Base-by-base conservation (phyloP, 1,284 basidiomycete species). In the Singerocomus inundabilis region DNA sequence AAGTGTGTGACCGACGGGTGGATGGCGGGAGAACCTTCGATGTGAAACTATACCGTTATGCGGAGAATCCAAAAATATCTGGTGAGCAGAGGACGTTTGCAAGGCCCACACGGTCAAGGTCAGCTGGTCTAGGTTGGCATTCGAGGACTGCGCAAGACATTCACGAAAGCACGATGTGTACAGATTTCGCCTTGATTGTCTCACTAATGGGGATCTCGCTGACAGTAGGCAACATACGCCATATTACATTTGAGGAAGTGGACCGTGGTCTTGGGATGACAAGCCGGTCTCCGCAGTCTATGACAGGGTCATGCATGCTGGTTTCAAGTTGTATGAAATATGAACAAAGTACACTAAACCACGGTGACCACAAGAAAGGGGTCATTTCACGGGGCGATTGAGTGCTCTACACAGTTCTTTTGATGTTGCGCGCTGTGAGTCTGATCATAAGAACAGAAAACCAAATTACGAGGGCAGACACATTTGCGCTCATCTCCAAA, bases 391-490 rank as follows among this genome's bases (percentile, higher is more conserved):
- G 12, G 21, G 16, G 25, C 9, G 35, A 32, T 28, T 15, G 39
- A 42, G 44, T 53, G 39, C 33, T 26, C 25, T 40, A 38, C 45
- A 42, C 30, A 28, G 32, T 33, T 45, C 38, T 31, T 29, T 9
- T 29, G 6, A 38, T 41, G 53, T 50, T 51, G 46, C 38, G 46
- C 25, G 11, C 5, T 37, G 32, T 36, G 41, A 25, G 41, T 28
- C 30, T 15, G 50, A 49, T 49, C 59, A 48, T 38, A 60, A 51
- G 57, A 28, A 38, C 36, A 43, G 44, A 36, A 48, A 42, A 46
- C 31, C 36, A 35, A 32, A 33, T 8, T 18, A 36, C 43, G 49
- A 59, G 53, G 46, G 44, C 41, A 12, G 25, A 29, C 32, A 31
- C n/a, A 28, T 32, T 41, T 25, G 30, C 39, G 25, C 33, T 33